phyloP scores from a whole-genome alignment of 768 basidiomycete species.

The Amanita rubescens region DNA sequence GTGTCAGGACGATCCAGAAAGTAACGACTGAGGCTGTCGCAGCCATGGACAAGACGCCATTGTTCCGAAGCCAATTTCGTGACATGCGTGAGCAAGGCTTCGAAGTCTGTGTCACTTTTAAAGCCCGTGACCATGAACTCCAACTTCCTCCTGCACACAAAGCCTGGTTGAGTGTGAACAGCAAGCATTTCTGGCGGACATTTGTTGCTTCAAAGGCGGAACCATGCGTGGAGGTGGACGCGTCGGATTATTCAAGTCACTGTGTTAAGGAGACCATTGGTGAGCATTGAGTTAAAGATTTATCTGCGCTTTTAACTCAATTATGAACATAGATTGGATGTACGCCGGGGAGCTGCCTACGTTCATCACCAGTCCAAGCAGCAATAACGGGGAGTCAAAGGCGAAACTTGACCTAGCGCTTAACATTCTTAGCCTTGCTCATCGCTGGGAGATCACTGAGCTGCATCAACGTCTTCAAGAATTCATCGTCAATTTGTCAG shows the following conservation, averaged over 20 bases:
- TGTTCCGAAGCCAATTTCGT: conserved; percentile 24
- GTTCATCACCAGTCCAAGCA: conserved; percentile 21
- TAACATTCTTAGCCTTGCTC: conserved; percentile 8
- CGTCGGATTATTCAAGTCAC: conserved; percentile 1
- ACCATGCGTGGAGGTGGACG: conserved; percentile 3
- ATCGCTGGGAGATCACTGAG: conserved; percentile 6
- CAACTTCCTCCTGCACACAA: conserved; percentile 30
- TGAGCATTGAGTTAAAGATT: neutral
- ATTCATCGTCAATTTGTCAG: conserved; percentile 8
- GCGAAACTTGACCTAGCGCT: conserved; percentile 6
- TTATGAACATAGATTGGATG: conserved; percentile 1
- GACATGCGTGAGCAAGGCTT: too few relatives aligned
- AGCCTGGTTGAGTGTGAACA: conserved; percentile 28
- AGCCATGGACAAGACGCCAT: conserved; percentile 9
- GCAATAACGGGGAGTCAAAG: conserved; percentile 3
- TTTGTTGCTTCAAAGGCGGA: conserved; percentile 22
- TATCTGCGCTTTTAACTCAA: neutral
- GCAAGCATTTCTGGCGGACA: conserved; percentile 21
- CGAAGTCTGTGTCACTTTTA: conserved; percentile 32
- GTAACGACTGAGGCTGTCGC: conserved; percentile 8
- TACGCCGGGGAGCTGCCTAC: conserved; percentile 8
- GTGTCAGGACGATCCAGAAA: too few relatives aligned
- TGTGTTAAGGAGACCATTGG: conserved; percentile 16
- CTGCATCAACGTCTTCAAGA: conserved; percentile 6
- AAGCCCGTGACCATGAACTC: conserved; percentile 13